These are phyloP conservation scores for Eutypa lata DNA, from an alignment of 2,329 filamentous ascomycete genomes.

Conservation along the genomic window DNA sequence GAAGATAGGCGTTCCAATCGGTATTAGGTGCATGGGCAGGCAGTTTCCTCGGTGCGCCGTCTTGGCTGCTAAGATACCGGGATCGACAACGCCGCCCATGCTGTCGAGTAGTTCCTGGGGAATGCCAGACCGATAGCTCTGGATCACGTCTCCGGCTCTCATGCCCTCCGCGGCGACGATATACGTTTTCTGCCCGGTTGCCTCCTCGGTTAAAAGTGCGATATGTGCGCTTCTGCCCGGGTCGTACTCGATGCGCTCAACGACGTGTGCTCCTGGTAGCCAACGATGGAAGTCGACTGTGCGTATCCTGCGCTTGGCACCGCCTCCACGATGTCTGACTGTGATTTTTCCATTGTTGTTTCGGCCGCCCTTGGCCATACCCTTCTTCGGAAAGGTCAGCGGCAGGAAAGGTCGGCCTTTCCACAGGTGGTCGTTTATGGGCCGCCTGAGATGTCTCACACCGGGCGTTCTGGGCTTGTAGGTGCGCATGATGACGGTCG, in stretches of 20 bases:
- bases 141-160: conserved; percentile 83
- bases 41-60: conserved; percentile 95
- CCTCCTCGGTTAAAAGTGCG: conserved; percentile 74
- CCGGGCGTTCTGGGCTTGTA: conserved; percentile 95
- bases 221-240: conserved; percentile 92
- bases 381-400: conserved; percentile 88
- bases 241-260: conserved; percentile 95
- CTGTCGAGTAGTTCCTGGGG: conserved; percentile 80
- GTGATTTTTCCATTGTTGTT: conserved; percentile 86
- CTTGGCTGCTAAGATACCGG: conserved; percentile 91
- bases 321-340: conserved; percentile 88
- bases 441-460: conserved; percentile 83
- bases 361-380: conserved; percentile 86
- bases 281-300: conserved; percentile 84
- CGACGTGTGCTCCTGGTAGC: conserved; percentile 76
- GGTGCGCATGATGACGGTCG: conserved; percentile 62
- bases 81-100: conserved; percentile 92
- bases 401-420: conserved; percentile 81
- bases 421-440: conserved; percentile 96
- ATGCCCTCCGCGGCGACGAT: conserved; percentile 95
- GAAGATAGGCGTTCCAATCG: conserved; percentile 88
- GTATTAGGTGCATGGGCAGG: conserved; percentile 91
- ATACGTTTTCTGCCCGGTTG: conserved; percentile 76
- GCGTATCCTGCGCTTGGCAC: conserved; percentile 85
- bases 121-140: conserved; percentile 89